Base-by-base conservation (phyloP, 2,329 filamentous ascomycete genomes). In the Cercospora sp. region DNA sequence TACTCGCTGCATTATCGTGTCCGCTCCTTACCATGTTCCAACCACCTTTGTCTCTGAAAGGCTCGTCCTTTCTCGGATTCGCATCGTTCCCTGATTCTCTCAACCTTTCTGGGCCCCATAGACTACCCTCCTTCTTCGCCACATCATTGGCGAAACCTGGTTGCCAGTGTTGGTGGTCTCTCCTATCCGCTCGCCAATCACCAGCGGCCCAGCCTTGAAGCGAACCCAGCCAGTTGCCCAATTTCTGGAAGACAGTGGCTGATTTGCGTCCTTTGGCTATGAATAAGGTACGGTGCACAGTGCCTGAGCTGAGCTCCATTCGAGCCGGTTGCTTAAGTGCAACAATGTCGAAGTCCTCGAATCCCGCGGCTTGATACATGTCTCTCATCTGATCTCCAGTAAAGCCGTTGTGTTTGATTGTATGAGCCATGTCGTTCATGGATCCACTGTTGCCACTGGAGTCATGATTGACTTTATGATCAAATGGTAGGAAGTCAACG, bases 361-460 rank as follows among this genome's bases (percentile, higher is more conserved):
- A 71, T 1, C 77, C 77, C 7, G 74, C 76, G 3, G 66, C 67
- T 12, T 63, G 53, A 61, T 75, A 79, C 24, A 79, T 61, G 21
- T 68, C 66, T 61, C 68, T 43, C 73, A 79, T 74, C 13, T 73
- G 65, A 6, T 68, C 63, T 3, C 69, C 58, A 3, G 61, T 72
- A 65, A 79, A 79, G 34, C 77, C 78, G 59, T 76, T 69, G 28
- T 77, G 75, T 66, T 78, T 77, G 70, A 78, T 78, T 5, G 77
- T 79, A 21, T 74, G 72, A 37, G 69, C 43, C 74, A 76, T 77
- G 4, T 74, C 70, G 16, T 68, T 65, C n/a, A 70, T 69, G 10
- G 73, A 66, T 8, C 64, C 68, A 16, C 43, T 21, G 32, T 68
- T 51, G 8, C 57, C 66, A 28, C 64, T 8, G 3, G 66, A 53